These are phyloP conservation scores for Talaromyces thailandensis DNA, from an alignment of 495 filamentous ascomycete genomes.

Conservation along the genomic window DNA sequence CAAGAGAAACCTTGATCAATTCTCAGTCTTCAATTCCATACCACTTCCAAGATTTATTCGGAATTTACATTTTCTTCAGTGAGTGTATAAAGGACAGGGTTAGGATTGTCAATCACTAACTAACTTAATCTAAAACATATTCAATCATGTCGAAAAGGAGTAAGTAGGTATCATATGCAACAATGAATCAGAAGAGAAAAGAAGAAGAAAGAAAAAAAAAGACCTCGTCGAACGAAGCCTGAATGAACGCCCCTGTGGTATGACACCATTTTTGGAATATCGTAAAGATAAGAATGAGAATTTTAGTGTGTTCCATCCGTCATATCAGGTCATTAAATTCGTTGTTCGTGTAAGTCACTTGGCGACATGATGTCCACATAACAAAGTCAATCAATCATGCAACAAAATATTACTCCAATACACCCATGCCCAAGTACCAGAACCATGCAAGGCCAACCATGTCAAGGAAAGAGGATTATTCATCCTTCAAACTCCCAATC, in stretches of 20 bases:
- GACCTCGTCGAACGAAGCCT: neutral
- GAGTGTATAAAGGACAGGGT: neutral
- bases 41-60: neutral
- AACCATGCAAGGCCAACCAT: neutral
- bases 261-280: neutral
- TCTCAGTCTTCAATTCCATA: neutral
- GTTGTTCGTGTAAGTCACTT: neutral
- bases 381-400: neutral
- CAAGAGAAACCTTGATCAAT: neutral
- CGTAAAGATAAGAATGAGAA: neutral
- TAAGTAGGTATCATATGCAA: neutral
- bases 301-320: neutral
- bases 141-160: neutral
- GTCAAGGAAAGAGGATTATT: neutral
- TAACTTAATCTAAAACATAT: neutral
- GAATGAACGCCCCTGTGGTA: neutral
- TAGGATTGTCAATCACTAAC: neutral
- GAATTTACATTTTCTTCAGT: neutral
- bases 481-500: constrained; percentile 30
- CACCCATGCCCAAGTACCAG: neutral
- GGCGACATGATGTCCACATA: neutral
- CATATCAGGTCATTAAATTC: neutral
- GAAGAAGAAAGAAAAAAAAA: neutral
- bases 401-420: neutral
- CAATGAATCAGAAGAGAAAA: neutral